Percentiles rank a stretch among this genome's conserved stretches.
Conservation (phyloP, 257 asterid genomes). For the Salvia hispanica region DNA sequence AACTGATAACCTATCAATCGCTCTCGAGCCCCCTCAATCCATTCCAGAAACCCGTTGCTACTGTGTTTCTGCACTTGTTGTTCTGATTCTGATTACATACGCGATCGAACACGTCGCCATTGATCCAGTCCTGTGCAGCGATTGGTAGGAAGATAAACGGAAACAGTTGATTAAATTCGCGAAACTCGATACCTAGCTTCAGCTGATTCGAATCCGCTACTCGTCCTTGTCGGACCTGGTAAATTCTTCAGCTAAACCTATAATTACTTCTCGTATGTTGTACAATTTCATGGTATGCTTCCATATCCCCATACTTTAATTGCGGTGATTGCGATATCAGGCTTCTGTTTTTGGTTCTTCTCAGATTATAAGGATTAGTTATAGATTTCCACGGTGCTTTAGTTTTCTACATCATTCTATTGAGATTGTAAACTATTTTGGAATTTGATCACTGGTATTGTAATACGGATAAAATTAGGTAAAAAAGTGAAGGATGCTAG, state of each 20-base stretch:
- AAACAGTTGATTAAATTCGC: conserved; percentile 7
- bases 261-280: neutral
- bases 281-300: conserved; percentile 10
- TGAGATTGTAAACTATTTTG: conserved; percentile 25
- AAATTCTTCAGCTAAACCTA: conserved; percentile 25
- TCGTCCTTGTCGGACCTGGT: conserved; percentile 21
- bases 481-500: neutral
- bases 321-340: neutral
- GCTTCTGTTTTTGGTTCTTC: neutral
- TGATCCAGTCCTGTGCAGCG: neutral
- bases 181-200: conserved; percentile 7
- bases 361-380: neutral
- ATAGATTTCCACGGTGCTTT: neutral
- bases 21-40: neutral
- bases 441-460: conserved; percentile 2
- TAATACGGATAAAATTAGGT: neutral
- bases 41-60: neutral
- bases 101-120: neutral
- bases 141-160: neutral
- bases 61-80: neutral
- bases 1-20: too few species aligned
- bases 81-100: neutral
- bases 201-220: conserved; percentile 15
- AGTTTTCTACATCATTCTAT: neutral
- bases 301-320: conserved; percentile 6